Conservation (phyloP, 2,329 filamentous ascomycete species). For the Neofusicoccum parvum region DNA sequence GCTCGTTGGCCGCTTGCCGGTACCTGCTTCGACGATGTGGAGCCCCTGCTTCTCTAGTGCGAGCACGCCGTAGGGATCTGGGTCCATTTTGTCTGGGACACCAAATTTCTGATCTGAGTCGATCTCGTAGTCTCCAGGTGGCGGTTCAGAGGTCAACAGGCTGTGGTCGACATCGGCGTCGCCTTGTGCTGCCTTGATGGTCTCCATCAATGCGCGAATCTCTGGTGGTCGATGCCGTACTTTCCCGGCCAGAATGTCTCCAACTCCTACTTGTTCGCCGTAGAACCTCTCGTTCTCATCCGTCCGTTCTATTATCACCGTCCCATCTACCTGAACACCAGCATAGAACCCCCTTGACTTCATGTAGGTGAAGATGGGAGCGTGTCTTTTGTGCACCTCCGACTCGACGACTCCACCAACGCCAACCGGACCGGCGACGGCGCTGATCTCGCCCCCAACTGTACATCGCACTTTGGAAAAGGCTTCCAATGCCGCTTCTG, state of each 20-base stretch:
- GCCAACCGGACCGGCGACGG: conserved; percentile 76
- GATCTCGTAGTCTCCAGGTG: conserved; percentile 74
- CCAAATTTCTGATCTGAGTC: conserved; percentile 65
- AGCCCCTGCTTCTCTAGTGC: conserved; percentile 89
- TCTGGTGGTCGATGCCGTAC: conserved; percentile 59
- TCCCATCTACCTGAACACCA: conserved; percentile 84
- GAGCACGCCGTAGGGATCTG: conserved; percentile 88
- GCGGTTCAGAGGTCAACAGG: conserved; percentile 68
- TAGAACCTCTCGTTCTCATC: conserved; percentile 90
- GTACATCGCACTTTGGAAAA: conserved; percentile 80
- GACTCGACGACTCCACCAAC: conserved; percentile 73
- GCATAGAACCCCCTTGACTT: conserved; percentile 89
- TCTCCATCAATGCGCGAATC: conserved; percentile 69
- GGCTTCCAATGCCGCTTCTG: conserved; percentile 76
- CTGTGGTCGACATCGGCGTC: conserved; percentile 71
- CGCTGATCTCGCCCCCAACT: conserved; percentile 77
- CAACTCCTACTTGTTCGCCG: conserved; percentile 63
- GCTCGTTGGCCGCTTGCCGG: conserved; percentile 70
- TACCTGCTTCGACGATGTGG: conserved; percentile 88
- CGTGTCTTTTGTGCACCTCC: conserved; percentile 66
- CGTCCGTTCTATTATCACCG: conserved; percentile 80
- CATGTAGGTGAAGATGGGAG: conserved; percentile 81
- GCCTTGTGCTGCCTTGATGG: conserved; percentile 85
- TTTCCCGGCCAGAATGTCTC: conserved; percentile 65
- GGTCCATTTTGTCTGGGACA: conserved; percentile 76